Conservation (phyloP, 352 stramenopile species). For the Pythium guiyangense region DNA sequence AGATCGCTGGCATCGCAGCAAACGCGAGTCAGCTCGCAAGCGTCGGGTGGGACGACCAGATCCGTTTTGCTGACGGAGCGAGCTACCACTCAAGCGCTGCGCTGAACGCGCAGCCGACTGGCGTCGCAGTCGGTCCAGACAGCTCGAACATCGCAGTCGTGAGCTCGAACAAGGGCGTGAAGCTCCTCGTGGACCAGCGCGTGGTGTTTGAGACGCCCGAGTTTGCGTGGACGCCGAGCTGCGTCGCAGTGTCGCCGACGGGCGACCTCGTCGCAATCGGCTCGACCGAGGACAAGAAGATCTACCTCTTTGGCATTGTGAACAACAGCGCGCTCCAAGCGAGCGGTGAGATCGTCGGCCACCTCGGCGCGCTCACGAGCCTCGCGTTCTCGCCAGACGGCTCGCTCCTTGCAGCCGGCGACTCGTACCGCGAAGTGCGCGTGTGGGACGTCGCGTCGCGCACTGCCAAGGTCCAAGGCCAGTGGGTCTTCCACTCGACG, state of each 20-base stretch:
- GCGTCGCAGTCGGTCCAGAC: constrained; percentile 45
- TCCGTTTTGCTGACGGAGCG: constrained; percentile 57
- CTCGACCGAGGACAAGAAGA: constrained; percentile 83
- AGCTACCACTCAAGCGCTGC: constrained; percentile 60
- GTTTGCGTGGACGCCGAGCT: constrained; percentile 77
- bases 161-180: constrained; percentile 82
- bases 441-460: constrained; percentile 85
- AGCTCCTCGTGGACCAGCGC: constrained; percentile 64
- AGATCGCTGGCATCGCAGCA: constrained; percentile 78
- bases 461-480: constrained; percentile 82
- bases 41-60: constrained; percentile 90
- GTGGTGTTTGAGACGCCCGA: constrained; percentile 73
- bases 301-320: constrained; percentile 79
- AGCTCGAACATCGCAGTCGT: constrained; percentile 48
- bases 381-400: constrained; percentile 87
- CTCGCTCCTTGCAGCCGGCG: constrained; percentile 75
- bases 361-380: constrained; percentile 69
- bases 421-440: constrained; percentile 87
- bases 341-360: constrained; percentile 58
- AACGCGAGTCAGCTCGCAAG: constrained; percentile 70
- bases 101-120: constrained; percentile 67
- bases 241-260: constrained; percentile 62
- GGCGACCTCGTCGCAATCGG: constrained; percentile 76
- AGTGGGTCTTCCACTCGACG: constrained; percentile 97
- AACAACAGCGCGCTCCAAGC: constrained; percentile 56